Conservation (phyloP, 73 alveolate species). For the Symbiodinium natans region DNA sequence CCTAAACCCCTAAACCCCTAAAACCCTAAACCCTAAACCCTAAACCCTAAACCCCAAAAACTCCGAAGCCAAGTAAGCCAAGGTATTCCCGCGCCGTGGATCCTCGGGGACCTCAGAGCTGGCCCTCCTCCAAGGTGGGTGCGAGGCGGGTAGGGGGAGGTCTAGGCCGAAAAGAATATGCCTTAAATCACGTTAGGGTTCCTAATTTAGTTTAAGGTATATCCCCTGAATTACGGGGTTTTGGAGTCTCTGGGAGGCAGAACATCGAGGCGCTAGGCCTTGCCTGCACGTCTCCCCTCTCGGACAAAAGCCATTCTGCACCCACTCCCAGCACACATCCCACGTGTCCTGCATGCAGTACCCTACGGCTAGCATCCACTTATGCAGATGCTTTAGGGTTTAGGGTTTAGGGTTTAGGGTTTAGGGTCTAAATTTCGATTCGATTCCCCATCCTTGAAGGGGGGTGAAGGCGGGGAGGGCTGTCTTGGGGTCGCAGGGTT, state of each 20-base stretch:
- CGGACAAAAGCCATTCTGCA: slow-evolving; percentile 68
- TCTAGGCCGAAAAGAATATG: too few species aligned
- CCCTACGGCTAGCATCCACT: too few species aligned
- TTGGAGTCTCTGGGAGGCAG: too few species aligned
- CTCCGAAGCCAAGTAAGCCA: background rate
- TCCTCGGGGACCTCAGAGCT: background rate
- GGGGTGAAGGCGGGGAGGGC: too few species aligned
- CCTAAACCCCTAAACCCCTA: background rate
- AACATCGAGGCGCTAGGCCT: too few species aligned
- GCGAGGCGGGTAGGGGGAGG: background rate
- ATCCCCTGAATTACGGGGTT: too few species aligned
- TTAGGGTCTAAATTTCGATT: too few species aligned
- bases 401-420: background rate
- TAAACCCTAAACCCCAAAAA: background rate
- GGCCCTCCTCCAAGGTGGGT: slow-evolving; percentile 12
- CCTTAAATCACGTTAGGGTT: too few species aligned
- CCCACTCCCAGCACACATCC: slow-evolving; percentile 82
- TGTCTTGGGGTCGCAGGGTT: too few species aligned
- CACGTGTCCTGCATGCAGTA: slow-evolving; percentile 6
- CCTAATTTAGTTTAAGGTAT: too few species aligned
- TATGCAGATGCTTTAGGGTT: background rate
- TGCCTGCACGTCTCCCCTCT: slow-evolving; percentile 85
- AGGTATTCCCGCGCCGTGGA: background rate
- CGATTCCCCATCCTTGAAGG: too few species aligned
- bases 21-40: background rate